Conservation (phyloP, 257 asterid genomes). For the Agastache rugosa region DNA sequence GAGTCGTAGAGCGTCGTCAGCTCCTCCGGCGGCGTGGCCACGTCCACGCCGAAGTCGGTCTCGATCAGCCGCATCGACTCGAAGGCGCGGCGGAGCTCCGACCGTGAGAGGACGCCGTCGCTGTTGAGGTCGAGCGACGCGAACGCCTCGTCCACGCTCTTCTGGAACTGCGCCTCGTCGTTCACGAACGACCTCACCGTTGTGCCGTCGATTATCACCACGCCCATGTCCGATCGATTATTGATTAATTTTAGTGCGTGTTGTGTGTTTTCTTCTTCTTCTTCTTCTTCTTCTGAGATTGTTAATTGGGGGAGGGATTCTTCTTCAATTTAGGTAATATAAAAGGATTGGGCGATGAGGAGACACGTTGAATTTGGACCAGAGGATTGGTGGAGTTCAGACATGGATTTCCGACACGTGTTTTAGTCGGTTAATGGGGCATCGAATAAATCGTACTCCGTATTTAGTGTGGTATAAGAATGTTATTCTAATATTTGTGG, state of each 20-base stretch:
- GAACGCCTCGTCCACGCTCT: constrained; percentile 63
- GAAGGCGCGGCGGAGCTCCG: constrained; percentile 84
- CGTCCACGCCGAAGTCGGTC: constrained; percentile 80
- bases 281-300: neutral
- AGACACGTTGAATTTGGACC: constrained; percentile 32
- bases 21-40: constrained; percentile 75
- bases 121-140: constrained; percentile 65
- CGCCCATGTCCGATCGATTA: constrained; percentile 51
- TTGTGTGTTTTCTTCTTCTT: neutral
- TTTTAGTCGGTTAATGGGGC: constrained; percentile 5
- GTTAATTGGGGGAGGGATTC: too few relatives aligned
- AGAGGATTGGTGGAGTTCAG: constrained; percentile 2
- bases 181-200: constrained; percentile 65
- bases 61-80: constrained; percentile 78
- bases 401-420: constrained; percentile 38
- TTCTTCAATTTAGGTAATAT: neutral
- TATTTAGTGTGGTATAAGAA: neutral
- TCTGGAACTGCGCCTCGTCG: constrained; percentile 65
- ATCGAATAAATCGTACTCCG: constrained; percentile 18
- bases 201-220: constrained; percentile 81
- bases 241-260: neutral
- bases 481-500: neutral
- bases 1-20: constrained; percentile 76
- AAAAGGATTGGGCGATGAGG: constrained; percentile 1
- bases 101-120: constrained; percentile 85